phyloP scores from a whole-genome alignment of 345 rosid genomes.

The Camelina neglecta region DNA sequence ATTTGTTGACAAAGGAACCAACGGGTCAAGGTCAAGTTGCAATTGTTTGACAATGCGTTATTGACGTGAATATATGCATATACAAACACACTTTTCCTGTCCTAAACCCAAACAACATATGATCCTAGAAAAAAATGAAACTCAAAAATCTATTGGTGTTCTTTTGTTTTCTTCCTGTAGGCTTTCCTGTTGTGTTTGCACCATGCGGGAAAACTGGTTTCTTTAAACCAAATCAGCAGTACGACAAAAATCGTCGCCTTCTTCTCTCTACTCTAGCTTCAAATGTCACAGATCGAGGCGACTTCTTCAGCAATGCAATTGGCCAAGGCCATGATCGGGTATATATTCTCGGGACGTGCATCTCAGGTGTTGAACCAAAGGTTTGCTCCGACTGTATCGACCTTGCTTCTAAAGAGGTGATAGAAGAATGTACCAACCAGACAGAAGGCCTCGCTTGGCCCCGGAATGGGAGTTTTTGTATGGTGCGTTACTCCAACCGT shows the following conservation, averaged over 20 bases:
- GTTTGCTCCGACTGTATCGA: too few relatives aligned
- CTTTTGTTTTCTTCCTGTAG: not conserved
- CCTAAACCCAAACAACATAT: not conserved
- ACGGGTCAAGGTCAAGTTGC: too few relatives aligned
- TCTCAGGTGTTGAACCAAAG: slow-evolving; percentile 11
- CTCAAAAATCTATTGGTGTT: not conserved
- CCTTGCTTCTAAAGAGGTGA: too few relatives aligned
- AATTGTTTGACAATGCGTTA: too few relatives aligned
- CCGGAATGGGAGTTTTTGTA: not conserved
- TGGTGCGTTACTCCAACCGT: slow-evolving; percentile 45
- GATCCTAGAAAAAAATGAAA: slow-evolving; percentile 6
- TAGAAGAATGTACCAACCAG: not conserved
- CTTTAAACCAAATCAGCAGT: slow-evolving; percentile 41
- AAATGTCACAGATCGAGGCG: slow-evolving; percentile 13
- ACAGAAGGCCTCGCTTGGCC: slow-evolving; percentile 6
- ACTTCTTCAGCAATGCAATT: slow-evolving; percentile 18
- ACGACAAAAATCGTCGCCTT: slow-evolving; percentile 33
- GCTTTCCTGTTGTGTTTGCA: slow-evolving; percentile 6
- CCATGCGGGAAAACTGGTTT: slow-evolving; percentile 10
- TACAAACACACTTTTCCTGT: not conserved
- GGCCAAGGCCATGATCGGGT: slow-evolving; percentile 15
- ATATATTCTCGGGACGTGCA: not conserved
- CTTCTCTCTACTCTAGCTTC: slow-evolving; percentile 40
- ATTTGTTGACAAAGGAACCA: too few relatives aligned
- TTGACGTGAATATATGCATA: too few relatives aligned